phyloP scores from a whole-genome alignment of 2,329 filamentous ascomycete genomes.

The Ilyonectria destructans region DNA sequence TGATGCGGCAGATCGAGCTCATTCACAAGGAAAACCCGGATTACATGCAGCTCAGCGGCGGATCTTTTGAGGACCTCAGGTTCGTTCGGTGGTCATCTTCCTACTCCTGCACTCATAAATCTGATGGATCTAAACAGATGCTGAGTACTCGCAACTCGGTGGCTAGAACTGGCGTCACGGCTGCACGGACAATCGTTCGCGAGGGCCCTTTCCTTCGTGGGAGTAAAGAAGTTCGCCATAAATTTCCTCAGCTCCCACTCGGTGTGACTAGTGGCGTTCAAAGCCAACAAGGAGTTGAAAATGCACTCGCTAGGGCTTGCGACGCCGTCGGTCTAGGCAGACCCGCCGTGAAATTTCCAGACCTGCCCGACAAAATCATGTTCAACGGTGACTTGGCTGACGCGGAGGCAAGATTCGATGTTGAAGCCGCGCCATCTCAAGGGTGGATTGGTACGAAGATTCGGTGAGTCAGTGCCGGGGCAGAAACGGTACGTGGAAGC shows the following conservation, averaged over 20 bases:
- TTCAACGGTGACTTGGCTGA: background rate
- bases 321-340: background rate
- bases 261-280: background rate
- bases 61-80: slow-evolving; percentile 1
- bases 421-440: background rate
- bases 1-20: slow-evolving; percentile 1
- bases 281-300: background rate
- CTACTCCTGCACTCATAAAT: background rate
- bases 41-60: slow-evolving; percentile 3
- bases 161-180: background rate
- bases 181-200: background rate
- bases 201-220: background rate
- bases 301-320: background rate
- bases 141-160: background rate
- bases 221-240: background rate
- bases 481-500: background rate
- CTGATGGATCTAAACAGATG: background rate
- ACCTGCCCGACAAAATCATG: background rate
- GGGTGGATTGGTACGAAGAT: background rate
- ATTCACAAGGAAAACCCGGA: background rate
- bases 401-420: background rate
- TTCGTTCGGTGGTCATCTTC: background rate
- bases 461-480: background rate
- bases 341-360: slow-evolving; percentile 5
- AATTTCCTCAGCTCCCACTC: background rate